Base-by-base conservation (phyloP, 768 basidiomycete genomes). In the Russula sp. region DNA sequence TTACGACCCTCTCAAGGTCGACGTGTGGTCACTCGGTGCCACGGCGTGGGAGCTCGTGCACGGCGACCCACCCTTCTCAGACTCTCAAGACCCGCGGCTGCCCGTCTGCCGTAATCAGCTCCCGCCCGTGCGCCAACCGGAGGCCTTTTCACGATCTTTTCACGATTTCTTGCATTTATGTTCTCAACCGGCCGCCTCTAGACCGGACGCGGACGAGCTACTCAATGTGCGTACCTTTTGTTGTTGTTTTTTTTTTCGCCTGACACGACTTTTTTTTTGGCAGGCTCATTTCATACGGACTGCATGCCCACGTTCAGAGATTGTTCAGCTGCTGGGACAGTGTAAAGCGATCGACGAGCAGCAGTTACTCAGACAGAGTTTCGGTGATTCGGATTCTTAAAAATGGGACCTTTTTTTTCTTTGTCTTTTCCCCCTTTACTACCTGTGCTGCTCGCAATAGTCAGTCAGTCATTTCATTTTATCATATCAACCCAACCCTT, bases 101-200 rank as follows among this genome's bases (percentile, higher is more conserved):
- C 55, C 63, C 39, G 39, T 22, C 13, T 57, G 59, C 22, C 34
- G 11, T 48, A 48, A 55, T 11, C 65, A 66, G 27, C 58, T 66
- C 31, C 67, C 67, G 4, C 65, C 65, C 14, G 55, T 68, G 27
- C 62, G 55, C 55, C 20, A 63, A 37, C 62, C 67, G 22, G 67
- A 66, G 13, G 47, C 53, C 2, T 55, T 51, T 18, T 66, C 67
- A 61, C 65, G 62, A 56, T 57, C 65, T 27, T 66, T 68, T 63
- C 65, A 68, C 65, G 67, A 68, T 49, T 68, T 68, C 48, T 55
- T 68, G 59, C 59, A 61, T 63, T 42, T 48, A 63, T 68, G 67
- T 52, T 66, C 66, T 55, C 65, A 63, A 13, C 62, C 67, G 13
- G 67, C 58, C 11, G 61, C 57, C 32, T 66, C 58, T 20, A 62